Evolutionary conservation across 257 asterid species (phyloP), one percentile per base, ranked within the genome.

Genomic region (Jacaranda copaia): DNA sequence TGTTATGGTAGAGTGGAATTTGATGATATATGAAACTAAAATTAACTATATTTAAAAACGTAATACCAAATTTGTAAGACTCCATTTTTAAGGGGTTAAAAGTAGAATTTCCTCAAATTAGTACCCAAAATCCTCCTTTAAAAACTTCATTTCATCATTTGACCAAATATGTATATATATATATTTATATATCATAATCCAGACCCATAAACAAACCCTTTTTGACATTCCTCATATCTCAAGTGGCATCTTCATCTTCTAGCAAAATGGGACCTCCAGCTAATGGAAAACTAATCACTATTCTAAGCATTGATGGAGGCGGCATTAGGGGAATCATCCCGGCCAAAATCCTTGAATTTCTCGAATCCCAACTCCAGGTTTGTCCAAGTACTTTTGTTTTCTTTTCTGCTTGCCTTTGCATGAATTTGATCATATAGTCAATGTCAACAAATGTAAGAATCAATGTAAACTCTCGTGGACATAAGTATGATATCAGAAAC

Each of bases 271-370:
- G n/a, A 25, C 83, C 92, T 53, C 84, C 90, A 16, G 43, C 40
- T 5, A 13, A 56, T 36, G 93, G 93, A 35, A 73, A 53, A 9
- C 60, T 84, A 0, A 68, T 86, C 55, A 91, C 96, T 1, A 72
- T 92, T 48, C 87, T 92, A 13, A 92, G 97, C 80, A 86, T 90
- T 10, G 97, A 92, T 57, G 96, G 97, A 16, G 97, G 97, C 53
- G 97, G 93, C 59, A 89, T 92, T 18, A 76, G 83, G 19, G 96
- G 96, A 43, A 86, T 90, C 70, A 87, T 92, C 70, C 97, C 97
- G 0, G 89, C 87, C 55, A 75, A 80, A 52, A 69, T 88, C 78
- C 87, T 92, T 69, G 85, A 71, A 9, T 86, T 76, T 62, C 93
- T 90, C 3, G 94, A 92, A 81, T 74, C 86, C 57, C 78, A 88